These are phyloP conservation scores for Penstemon eatonii DNA, from an alignment of 257 asterid genomes.

Conservation along the genomic window DNA sequence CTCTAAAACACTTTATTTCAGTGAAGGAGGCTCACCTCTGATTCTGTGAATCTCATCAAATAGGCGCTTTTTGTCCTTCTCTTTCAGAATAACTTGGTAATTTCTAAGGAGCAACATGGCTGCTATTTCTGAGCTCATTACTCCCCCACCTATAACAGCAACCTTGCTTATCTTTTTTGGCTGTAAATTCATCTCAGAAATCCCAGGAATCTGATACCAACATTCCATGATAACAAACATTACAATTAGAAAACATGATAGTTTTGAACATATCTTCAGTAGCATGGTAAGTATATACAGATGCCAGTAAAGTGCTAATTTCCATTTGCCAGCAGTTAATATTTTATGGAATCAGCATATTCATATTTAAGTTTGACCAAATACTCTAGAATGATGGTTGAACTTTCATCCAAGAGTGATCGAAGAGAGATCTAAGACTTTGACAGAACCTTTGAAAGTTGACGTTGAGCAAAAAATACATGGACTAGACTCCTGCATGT, in stretches of 20 bases:
- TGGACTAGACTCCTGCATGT: slow-evolving; percentile 60
- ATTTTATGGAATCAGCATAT: neutral
- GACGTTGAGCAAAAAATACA: slow-evolving; percentile 58
- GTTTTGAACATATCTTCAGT: neutral
- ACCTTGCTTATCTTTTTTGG: slow-evolving; percentile 48
- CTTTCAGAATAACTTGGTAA: slow-evolving; percentile 47
- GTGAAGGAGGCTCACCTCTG: slow-evolving; percentile 31
- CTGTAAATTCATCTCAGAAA: slow-evolving; percentile 41
- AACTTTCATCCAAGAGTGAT: slow-evolving; percentile 17
- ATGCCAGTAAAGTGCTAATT: neutral
- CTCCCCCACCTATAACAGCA: slow-evolving; percentile 57
- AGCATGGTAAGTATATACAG: neutral
- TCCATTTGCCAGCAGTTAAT: slow-evolving; percentile 13
- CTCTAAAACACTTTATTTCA: neutral
- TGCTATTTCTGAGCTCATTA: slow-evolving; percentile 48
- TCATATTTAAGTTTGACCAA: neutral
- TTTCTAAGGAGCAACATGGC: slow-evolving; percentile 38
- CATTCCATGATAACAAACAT: slow-evolving; percentile 18
- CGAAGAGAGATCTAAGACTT: slow-evolving; percentile 21
- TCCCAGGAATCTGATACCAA: slow-evolving; percentile 46
- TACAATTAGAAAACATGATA: slow-evolving; percentile 9
- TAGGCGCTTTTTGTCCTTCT: slow-evolving; percentile 35
- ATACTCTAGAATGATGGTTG: neutral
- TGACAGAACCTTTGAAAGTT: slow-evolving; percentile 46
- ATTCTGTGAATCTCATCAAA: slow-evolving; percentile 26